Conservation (phyloP, 164 flowering plant species). For the Dillenia turbinata region DNA sequence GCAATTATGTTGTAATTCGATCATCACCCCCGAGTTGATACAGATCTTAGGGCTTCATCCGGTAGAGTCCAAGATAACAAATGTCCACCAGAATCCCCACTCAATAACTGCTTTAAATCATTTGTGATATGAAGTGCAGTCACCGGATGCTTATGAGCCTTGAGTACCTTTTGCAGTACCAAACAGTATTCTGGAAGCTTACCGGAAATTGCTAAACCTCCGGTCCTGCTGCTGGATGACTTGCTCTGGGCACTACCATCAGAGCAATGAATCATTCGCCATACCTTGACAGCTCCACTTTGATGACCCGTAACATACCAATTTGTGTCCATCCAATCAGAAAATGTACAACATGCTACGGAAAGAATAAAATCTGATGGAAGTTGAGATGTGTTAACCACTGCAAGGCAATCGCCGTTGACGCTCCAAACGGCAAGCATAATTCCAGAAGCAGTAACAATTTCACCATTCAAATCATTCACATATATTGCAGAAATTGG, state of each 20-base stretch:
- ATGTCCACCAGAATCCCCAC: conserved; percentile 89
- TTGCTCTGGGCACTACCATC: conserved; percentile 40
- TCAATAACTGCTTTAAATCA: conserved; percentile 84
- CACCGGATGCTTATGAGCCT: conserved; percentile 81
- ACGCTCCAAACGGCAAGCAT: conserved; percentile 94
- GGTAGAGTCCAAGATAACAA: conserved; percentile 85
- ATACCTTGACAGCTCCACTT: conserved; percentile 96
- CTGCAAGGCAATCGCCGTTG: conserved; percentile 90
- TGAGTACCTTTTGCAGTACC: conserved; percentile 76
- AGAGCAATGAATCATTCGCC: conserved; percentile 84
- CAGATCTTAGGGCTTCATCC: conserved; percentile 61
- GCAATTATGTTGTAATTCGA: neutral
- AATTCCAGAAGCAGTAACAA: conserved; percentile 90
- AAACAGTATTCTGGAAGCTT: conserved; percentile 74
- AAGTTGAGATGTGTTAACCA: conserved; percentile 82
- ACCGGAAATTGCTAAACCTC: conserved; percentile 39
- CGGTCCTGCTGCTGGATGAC: conserved; percentile 22
- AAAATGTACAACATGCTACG: conserved; percentile 68
- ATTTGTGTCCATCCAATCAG: conserved; percentile 86
- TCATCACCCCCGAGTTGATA: conserved; percentile 52
- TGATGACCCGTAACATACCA: conserved; percentile 97
- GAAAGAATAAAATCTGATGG: conserved; percentile 89
- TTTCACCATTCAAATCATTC: conserved; percentile 87
- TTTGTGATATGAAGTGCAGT: conserved; percentile 76
- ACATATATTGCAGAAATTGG: conserved; percentile 87